Conservation (phyloP, 768 basidiomycete species). For the Phanerodontia chrysosporium region DNA sequence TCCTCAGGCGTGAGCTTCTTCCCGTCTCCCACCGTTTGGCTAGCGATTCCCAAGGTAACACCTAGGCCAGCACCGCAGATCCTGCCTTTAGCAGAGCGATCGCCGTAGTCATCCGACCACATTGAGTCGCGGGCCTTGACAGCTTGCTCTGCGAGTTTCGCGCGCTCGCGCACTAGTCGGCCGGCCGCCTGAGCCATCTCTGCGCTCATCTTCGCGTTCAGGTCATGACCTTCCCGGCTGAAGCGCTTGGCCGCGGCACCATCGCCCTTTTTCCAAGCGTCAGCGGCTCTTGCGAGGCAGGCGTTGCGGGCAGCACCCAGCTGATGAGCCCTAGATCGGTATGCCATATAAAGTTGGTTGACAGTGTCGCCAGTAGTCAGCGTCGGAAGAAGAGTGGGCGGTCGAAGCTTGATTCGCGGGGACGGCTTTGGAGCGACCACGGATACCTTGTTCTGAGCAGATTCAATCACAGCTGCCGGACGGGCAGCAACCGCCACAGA, state of each 20-base stretch:
- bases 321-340: slow-evolving; percentile 84
- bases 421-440: slow-evolving; percentile 80
- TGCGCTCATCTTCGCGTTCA: slow-evolving; percentile 84
- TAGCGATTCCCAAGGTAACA: slow-evolving; percentile 82
- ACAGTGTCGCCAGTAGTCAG: slow-evolving; percentile 80
- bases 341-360: slow-evolving; percentile 81
- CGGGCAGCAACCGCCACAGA: slow-evolving; percentile 35
- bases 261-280: slow-evolving; percentile 93
- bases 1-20: slow-evolving; percentile 76
- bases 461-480: slow-evolving; percentile 60
- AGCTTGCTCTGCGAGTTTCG: slow-evolving; percentile 68
- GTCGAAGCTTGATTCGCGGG: slow-evolving; percentile 77
- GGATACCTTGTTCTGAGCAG: slow-evolving; percentile 58
- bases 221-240: slow-evolving; percentile 87
- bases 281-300: slow-evolving; percentile 90
- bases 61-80: slow-evolving; percentile 79
- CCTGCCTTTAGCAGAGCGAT: slow-evolving; percentile 71
- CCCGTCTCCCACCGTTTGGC: slow-evolving; percentile 43
- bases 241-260: slow-evolving; percentile 95
- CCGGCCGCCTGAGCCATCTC: slow-evolving; percentile 85
- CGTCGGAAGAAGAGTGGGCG: slow-evolving; percentile 83
- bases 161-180: slow-evolving; percentile 82
- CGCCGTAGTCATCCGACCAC: slow-evolving; percentile 83
- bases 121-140: slow-evolving; percentile 63
- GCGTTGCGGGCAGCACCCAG: slow-evolving; percentile 93